phyloP scores from a whole-genome alignment of 2,329 filamentous ascomycete species.

The Esteya vermicola region DNA sequence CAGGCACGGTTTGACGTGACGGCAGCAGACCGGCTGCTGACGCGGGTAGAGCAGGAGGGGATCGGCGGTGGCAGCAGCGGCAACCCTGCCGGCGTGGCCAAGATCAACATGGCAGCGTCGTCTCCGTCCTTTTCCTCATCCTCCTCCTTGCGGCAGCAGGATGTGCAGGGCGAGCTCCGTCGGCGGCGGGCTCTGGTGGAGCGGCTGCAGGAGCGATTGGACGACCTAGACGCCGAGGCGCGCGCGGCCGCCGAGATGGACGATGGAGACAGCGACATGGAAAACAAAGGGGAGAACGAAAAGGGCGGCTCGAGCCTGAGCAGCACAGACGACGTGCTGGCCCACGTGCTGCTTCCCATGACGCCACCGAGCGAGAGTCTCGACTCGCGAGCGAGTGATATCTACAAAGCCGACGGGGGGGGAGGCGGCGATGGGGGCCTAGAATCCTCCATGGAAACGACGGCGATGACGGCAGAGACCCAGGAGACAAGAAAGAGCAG shows the following conservation, averaged over 20 bases:
- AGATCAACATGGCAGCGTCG: no score
- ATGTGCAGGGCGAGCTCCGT: slow-evolving; percentile 48
- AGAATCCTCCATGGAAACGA: slow-evolving; percentile 15
- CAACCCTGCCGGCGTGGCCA: no score
- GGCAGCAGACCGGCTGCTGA: slow-evolving; percentile 53
- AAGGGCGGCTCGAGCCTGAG: slow-evolving; percentile 14
- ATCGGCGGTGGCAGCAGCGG: slow-evolving; percentile 20
- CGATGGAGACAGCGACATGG: slow-evolving; percentile 22
- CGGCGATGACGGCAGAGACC: no score
- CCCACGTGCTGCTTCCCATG: slow-evolving; percentile 37
- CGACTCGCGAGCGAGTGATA: slow-evolving; percentile 9
- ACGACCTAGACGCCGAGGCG: slow-evolving; percentile 51
- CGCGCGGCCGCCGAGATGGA: slow-evolving; percentile 13
- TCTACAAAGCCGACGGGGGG: no score
- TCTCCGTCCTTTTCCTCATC: no score
- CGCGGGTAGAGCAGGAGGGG: slow-evolving; percentile 56
- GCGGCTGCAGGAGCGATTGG: slow-evolving; percentile 47
- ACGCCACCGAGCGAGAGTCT: slow-evolving; percentile 31
- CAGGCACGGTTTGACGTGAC: slow-evolving; percentile 52
- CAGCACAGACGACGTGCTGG: slow-evolving; percentile 29
- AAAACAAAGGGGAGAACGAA: slow-evolving; percentile 22
- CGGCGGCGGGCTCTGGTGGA: slow-evolving; percentile 53
- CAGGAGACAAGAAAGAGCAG: neutral
- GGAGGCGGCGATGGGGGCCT: slow-evolving; percentile 17
- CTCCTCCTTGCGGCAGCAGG: slow-evolving; percentile 41